Evolutionary conservation across 164 flowering plant genomes (phyloP), one percentile per base, ranked within the genome.

Genomic region (Malania oleifera): DNA sequence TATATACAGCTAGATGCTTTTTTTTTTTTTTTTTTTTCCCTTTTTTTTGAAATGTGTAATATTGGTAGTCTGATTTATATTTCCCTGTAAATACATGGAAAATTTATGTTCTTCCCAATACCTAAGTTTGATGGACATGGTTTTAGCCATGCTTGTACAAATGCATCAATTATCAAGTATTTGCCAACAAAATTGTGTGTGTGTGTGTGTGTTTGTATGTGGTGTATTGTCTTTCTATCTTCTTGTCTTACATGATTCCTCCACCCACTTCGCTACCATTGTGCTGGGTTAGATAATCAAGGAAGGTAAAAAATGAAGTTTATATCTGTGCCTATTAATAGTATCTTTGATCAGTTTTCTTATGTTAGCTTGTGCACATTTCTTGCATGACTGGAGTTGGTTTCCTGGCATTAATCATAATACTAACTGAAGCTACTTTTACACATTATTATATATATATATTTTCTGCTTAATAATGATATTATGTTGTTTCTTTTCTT

Each of bases 401-500:
- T 45, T 19, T 56, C 9, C 29, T 20, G 47, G 20, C 14, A 27
- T 34, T 14, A 24, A 37, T n/a, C 47, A 19, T 31, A n/a, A 40
- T 17, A 8, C 13, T 56, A 9, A 23, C 35, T 7, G 17, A 25
- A 37, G n/a, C n/a, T 22, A 46, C 14, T 43, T 26, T 15, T 20
- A 37, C 37, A 7, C 7, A 14, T 22, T 24, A 19, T 19, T 47
- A 17, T 31, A 31, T 31, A 31, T 4, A 15, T 11, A 8, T 40
- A 11, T 40, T n/a, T 44, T 8, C 23, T 43, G 47, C 5, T 4
- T 43, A 17, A 19, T 44, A 18, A n/a, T 44, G 10, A 46, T 20
- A 44, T 34, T 57, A n/a, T 25, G 37, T 57, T 13, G 3, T 50
- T 23, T 31, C 20, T 45, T 53, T 26, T 45, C 49, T 63, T 50